Conservation (phyloP, 2,329 filamentous ascomycete species). For the Talaromyces marneffei region DNA sequence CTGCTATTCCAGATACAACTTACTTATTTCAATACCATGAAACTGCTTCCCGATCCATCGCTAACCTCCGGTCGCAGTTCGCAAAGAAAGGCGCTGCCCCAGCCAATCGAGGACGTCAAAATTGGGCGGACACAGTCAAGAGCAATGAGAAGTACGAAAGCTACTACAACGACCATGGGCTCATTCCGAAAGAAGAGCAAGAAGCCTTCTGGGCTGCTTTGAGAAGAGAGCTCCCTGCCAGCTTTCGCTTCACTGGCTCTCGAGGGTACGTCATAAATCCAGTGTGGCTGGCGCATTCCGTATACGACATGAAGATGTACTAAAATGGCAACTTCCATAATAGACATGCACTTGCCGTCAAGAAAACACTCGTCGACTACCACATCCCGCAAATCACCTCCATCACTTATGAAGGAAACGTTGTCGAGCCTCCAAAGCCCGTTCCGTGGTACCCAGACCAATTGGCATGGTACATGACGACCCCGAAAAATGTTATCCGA, state of each 20-base stretch:
- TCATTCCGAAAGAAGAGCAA: constrained; percentile 72
- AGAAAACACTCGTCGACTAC: constrained; percentile 76
- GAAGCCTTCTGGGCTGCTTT: constrained; percentile 78
- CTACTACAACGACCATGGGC: constrained; percentile 75
- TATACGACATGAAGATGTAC: neutral
- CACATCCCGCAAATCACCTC: constrained; percentile 87
- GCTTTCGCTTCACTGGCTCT: constrained; percentile 94
- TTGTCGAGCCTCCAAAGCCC: constrained; percentile 72
- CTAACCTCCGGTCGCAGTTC: constrained; percentile 6
- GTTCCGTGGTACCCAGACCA: constrained; percentile 92
- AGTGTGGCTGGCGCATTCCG: neutral
- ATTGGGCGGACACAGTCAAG: constrained; percentile 62
- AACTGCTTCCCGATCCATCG: neutral
- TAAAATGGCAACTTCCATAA: neutral
- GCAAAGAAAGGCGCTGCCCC: constrained; percentile 30
- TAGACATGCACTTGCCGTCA: constrained; percentile 86
- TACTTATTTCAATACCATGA: neutral
- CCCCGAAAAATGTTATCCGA: constrained; percentile 89
- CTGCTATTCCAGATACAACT: neutral
- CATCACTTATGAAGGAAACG: constrained; percentile 75
- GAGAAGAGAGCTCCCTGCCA: constrained; percentile 83
- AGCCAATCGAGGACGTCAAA: constrained; percentile 34
- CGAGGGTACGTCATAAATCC: constrained; percentile 61
- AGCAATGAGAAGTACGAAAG: constrained; percentile 77
- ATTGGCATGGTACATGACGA: constrained; percentile 97